Evolutionary conservation across 164 flowering plant species (phyloP).

Genomic region (Magnolia changhungtana): DNA sequence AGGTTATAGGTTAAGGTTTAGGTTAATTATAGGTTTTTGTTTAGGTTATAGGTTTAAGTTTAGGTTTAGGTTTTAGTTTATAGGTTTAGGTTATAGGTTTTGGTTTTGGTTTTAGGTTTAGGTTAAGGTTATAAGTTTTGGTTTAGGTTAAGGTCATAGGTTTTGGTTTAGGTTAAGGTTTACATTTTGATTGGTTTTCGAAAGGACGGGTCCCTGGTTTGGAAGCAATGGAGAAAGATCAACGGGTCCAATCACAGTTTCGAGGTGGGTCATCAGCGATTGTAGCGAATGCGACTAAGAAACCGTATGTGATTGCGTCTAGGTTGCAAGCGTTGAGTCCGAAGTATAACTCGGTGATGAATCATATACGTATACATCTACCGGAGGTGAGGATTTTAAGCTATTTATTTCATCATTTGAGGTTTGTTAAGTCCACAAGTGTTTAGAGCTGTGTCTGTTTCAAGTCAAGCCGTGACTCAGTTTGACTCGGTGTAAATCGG

Average conservation of each 20-base stretch:
- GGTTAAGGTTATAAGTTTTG: too few species aligned
- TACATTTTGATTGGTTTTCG: constrained; percentile 92
- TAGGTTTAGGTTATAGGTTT: too few species aligned
- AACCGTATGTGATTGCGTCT: constrained; percentile 76
- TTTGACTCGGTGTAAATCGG: too few species aligned
- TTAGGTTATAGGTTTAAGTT: too few species aligned
- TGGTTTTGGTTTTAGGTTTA: too few species aligned
- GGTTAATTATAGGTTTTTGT: too few species aligned
- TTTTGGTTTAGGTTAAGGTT: too few species aligned
- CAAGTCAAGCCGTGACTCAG: neutral
- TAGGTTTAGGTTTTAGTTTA: too few species aligned
- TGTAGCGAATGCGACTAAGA: constrained; percentile 61
- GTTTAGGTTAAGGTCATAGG: too few species aligned
- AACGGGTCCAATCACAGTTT: constrained; percentile 62
- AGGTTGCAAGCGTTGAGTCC: constrained; percentile 95
- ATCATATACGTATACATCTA: constrained; percentile 83
- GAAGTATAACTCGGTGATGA: constrained; percentile 89
- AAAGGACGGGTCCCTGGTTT: constrained; percentile 89
- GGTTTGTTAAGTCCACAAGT: too few species aligned
- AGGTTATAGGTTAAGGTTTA: too few species aligned
- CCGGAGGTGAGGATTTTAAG: constrained; percentile 66
- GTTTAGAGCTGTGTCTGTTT: neutral
- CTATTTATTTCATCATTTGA: neutral
- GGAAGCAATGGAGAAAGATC: constrained; percentile 98
- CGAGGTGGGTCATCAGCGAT: constrained; percentile 91